Base-by-base conservation (phyloP, 148 eudicot species). In the Limonium bicolor region DNA sequence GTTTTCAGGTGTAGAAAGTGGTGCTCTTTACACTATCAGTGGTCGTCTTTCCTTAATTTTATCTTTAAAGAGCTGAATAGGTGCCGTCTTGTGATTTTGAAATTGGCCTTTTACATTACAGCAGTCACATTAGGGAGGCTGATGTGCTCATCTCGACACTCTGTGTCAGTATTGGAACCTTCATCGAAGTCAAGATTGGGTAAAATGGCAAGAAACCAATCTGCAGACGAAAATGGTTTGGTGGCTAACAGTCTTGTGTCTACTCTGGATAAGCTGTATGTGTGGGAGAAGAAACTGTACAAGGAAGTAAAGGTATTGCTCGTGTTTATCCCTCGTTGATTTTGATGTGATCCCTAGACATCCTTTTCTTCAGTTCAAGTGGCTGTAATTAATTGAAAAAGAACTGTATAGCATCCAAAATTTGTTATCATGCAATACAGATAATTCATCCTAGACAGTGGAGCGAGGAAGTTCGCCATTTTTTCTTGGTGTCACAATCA, bases 241-340 rank as follows among this genome's bases (percentile, higher is more conserved):
- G 58, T 58, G 58, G 56, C 67, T 45, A 54, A 62, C 25, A 73
- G 77, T 56, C 84, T 84, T 50, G 81, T 94, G 48, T 70, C 82
- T 22, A 78, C 92, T 30, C 46, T 90, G 72, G 97, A 84, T 41
- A 74, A 71, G 65, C 73, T 90, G 2, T 90, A 75, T 62, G 77
- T 50, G 16, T 90, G 97, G 97, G 97, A 90, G 72, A 77, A 84
- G 64, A 90, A 90, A 70, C 67, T 90, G 21, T 90, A 73, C 52
- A 80, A 90, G 61, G 97, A 90, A 75, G 95, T 90, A 21, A 84
- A 78, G 95, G 97, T 90, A 66, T 57, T 6, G 11, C 27, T 52
- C 36, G 27, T 16, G 27, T 30, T 17, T 29, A 17, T 23, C 20
- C 22, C 27, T 29, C 34, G 14, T 20, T 38, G 20, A 39, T 26